Evolutionary conservation across 176 grass and related monocot genomes (phyloP).

Genomic region (Cenchrus americanus): DNA sequence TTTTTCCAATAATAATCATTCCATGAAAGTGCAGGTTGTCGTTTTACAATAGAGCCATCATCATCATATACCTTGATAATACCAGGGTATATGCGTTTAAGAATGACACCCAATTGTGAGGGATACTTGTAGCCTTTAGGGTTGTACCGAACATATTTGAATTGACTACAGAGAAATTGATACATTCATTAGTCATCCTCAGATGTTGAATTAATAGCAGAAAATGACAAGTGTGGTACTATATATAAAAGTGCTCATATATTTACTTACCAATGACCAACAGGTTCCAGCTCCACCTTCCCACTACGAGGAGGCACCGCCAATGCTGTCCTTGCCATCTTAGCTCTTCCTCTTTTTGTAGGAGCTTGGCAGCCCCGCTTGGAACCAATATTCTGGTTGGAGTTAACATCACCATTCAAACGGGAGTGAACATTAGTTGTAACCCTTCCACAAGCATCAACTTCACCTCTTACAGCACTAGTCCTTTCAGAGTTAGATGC

Average conservation of each 20-base stretch:
- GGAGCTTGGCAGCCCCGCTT: too few relatives aligned
- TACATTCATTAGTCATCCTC: not conserved
- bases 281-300: too few relatives aligned
- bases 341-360: too few relatives aligned
- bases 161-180: not conserved
- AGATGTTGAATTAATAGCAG: not conserved
- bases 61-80: not conserved
- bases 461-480: too few relatives aligned
- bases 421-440: too few relatives aligned
- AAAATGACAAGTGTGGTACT: not conserved
- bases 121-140: not conserved
- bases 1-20: constrained; percentile 18
- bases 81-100: not conserved
- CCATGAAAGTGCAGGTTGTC: not conserved
- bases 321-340: too few relatives aligned
- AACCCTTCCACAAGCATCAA: too few relatives aligned
- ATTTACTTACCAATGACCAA: too few relatives aligned
- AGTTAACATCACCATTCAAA: too few relatives aligned
- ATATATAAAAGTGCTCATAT: too few relatives aligned
- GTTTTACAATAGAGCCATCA: not conserved
- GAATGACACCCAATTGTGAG: not conserved
- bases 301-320: too few relatives aligned
- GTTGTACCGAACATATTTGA: not conserved
- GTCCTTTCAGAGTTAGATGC: too few relatives aligned
- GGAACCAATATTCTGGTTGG: not conserved